phyloP scores from a whole-genome alignment of 352 stramenopile species.

The Phytophthora vignae region DNA sequence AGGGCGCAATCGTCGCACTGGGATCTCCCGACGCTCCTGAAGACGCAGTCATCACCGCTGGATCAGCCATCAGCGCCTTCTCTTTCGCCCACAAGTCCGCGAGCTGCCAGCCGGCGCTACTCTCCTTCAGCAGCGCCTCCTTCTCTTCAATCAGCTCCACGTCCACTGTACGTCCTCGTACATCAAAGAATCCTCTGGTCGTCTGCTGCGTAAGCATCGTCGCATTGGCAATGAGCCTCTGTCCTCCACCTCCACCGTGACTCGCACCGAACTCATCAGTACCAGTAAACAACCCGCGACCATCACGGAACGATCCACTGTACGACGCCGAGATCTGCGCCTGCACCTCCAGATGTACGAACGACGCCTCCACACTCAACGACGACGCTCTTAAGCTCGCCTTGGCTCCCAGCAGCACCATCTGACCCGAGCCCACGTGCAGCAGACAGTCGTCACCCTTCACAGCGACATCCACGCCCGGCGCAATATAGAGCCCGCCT shows the following conservation, averaged over 20 bases:
- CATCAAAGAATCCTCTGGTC: conserved; percentile 62
- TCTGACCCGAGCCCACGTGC: conserved; percentile 59
- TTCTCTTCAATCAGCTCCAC: conserved; percentile 31
- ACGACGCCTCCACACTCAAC: conserved; percentile 65
- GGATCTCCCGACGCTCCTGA: conserved; percentile 19
- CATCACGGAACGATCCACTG: conserved; percentile 36
- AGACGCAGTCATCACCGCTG: conserved; percentile 17
- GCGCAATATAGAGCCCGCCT: conserved; percentile 56
- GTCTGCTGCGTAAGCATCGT: conserved; percentile 45
- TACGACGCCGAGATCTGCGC: conserved; percentile 50
- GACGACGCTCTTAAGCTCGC: conserved; percentile 51
- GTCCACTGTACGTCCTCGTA: conserved; percentile 37
- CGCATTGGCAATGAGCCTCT: conserved; percentile 46
- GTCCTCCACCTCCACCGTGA: conserved; percentile 62
- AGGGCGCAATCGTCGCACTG: conserved; percentile 40
- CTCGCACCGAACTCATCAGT: conserved; percentile 58
- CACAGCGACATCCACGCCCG: conserved; percentile 47
- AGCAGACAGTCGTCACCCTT: conserved; percentile 64
- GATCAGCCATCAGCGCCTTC: conserved; percentile 36
- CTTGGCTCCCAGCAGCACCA: conserved; percentile 51
- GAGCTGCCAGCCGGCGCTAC: conserved; percentile 63
- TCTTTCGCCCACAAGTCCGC: conserved; percentile 55
- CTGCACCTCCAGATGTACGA: conserved; percentile 60
- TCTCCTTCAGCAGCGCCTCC: conserved; percentile 46
- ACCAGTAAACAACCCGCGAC: conserved; percentile 45